phyloP scores from a whole-genome alignment of 805 yeast species.

The Myxozyma vanderwaltii region DNA sequence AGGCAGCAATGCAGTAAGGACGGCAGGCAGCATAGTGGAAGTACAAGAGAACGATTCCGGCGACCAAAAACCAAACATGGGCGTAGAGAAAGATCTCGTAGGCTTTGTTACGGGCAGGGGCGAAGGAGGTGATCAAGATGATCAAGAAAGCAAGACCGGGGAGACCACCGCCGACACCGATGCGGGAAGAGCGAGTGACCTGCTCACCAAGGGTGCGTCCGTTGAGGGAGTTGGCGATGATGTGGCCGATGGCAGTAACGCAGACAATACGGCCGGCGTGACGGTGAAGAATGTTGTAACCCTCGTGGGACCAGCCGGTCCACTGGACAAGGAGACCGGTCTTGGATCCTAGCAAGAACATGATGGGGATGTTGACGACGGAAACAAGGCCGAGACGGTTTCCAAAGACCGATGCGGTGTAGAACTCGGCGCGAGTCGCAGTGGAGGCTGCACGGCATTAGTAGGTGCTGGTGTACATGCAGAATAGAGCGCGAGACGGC shows the following conservation, averaged over 20 bases:
- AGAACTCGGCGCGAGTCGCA: constrained; percentile 16
- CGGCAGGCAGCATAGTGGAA: constrained; percentile 34
- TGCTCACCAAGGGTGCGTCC: constrained; percentile 25
- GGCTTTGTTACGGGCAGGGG: constrained; percentile 33
- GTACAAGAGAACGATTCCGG: constrained; percentile 30
- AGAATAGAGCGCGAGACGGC: too few relatives aligned
- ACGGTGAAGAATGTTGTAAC: constrained; percentile 34
- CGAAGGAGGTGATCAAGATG: constrained; percentile 33
- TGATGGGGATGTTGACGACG: constrained; percentile 35
- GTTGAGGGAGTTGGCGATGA: constrained; percentile 22
- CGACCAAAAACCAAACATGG: constrained; percentile 34
- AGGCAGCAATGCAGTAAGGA: constrained; percentile 31
- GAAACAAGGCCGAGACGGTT: constrained; percentile 34
- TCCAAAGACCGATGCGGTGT: constrained; percentile 24
- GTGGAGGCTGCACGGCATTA: background rate
- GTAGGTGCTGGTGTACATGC: too few relatives aligned
- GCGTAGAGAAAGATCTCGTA: constrained; percentile 34
- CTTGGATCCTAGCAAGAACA: constrained; percentile 35
- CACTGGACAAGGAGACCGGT: constrained; percentile 35
- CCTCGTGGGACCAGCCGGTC: constrained; percentile 36
- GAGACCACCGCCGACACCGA: constrained; percentile 33
- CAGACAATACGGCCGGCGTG: constrained; percentile 35
- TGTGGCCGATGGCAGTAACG: constrained; percentile 34
- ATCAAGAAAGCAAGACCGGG: constrained; percentile 29
- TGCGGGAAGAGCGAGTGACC: constrained; percentile 25